Base-by-base conservation (phyloP, 2,329 filamentous ascomycete genomes). In the Hymenoscyphus fructigenus region DNA sequence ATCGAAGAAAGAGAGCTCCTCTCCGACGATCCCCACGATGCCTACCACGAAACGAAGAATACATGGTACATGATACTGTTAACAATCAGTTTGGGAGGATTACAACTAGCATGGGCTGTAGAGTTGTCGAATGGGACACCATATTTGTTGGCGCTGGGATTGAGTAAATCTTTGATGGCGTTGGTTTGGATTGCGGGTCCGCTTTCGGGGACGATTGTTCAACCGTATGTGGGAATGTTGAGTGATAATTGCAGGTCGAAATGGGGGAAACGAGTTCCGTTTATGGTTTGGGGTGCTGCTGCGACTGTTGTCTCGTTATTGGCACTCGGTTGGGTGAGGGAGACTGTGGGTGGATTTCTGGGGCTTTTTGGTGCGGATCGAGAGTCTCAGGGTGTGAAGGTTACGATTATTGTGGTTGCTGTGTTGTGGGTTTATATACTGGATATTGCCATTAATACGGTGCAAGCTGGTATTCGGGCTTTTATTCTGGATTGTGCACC, bases 41-140 rank as follows among this genome's bases (percentile, higher is more conserved):
- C 79, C 17, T 81, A 78, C 62, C 84, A 92, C 72, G 82, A 85
- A 66, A 89, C 90, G 28, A 96, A 93, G 82, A 93, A 91, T 77
- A 81, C 88, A 57, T 92, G 89, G 88, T 96, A 96, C 77, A 82
- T 98, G 72, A 85, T 96, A 70, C 81, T 97, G 67, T 80, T 98
- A 77, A 97, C 94, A 6, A 82, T 97, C 67, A 88, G 91, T 75
- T 91, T 97, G 70, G 92, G 92, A 66, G 94, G 92, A 28, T 81
- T 98, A 67, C 94, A 98, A 79, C 91, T 98, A 71, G 93, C 94
- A 32, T 98, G 94, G 94, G 93, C 93, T 1, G 93, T 97, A 53
- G 94, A 98, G 78, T 83, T 97, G 53, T 96, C 93, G 62, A 94
- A 96, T 80, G 93, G 93, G 71, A 97, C 94, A 61, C 91, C 91